Evolutionary conservation across 169 alveolate genomes (phyloP), one percentile per base, ranked within the genome.

Genomic region (Eimeria sp.): DNA sequence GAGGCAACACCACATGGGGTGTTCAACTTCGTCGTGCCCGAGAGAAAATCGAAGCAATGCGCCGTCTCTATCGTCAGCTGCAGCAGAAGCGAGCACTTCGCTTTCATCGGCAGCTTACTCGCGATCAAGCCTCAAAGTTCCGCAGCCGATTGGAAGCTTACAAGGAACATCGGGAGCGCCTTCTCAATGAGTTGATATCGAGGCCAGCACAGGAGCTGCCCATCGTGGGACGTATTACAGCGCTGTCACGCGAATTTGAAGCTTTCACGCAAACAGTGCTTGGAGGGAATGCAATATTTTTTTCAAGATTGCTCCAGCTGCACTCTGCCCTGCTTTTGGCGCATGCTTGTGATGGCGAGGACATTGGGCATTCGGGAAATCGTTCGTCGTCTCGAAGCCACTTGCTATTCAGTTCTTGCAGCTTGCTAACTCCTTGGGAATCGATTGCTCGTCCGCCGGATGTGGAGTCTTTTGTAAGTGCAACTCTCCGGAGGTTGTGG

Each of bases 321-420:
- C 93, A 87, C 93, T 61, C 82, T 22, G 93, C 93, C 43, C 58
- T 87, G 82, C 93, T 87, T 25, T 58, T 87, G 93, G 40, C 30
- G 16, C 82, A 87, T 16, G 82, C 82, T 22, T 87, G 93, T 43
- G 93, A 87, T 63, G 82, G 57, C 51, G 93, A 87, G 30, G 93
- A 82, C 4, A 9, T 14, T 22, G 63, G 80, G 47, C 43, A 22
- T 25, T 70, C 30, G 30, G 82, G 61, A 10, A 25, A 5, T 43
- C 34, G 20, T 40, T 57, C n/a, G 63, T 13, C 78, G 30, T 18
- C 82, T 27, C 58, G 63, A 61, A 63, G 82, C 10, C 34, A 63
- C 5, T 40, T 40, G 78, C 25, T 87, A 63, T 87, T 87, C 67
- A 72, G n/a, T 43, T 61, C 93, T 61, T 87, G 93, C 72, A 87